Percentiles rank a stretch among this genome's conserved stretches.
These are phyloP conservation scores for Prunus mume DNA, from an alignment of 306 rosid species.

Conservation along the genomic window DNA sequence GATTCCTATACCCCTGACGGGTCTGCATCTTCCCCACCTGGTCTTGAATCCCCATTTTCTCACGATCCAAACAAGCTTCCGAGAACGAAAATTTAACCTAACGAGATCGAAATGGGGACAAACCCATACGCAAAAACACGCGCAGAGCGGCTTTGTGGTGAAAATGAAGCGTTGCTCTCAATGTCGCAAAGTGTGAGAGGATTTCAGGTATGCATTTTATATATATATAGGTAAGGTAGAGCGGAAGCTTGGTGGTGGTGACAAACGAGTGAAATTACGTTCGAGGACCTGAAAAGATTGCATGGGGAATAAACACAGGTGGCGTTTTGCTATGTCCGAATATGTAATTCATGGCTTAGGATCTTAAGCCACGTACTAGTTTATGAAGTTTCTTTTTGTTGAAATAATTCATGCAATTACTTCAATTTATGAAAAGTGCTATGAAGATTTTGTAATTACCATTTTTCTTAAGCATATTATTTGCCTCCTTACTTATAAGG, in stretches of 20 bases:
- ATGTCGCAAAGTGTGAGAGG: background rate
- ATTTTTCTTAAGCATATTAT: no score
- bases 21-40: conserved; percentile 52
- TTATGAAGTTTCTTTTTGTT: no score
- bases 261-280: background rate
- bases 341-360: background rate
- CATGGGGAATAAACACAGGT: background rate
- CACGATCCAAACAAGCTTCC: background rate
- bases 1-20: conserved; percentile 57
- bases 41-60: conserved; percentile 17
- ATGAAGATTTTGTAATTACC: no score
- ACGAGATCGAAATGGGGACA: background rate
- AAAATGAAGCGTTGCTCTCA: conserved; percentile 3
- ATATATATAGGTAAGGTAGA: background rate
- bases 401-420: no score
- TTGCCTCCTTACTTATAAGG: no score
- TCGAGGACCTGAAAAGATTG: background rate
- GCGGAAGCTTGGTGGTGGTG: background rate
- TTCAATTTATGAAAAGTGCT: no score
- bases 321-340: background rate
- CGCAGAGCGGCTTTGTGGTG: background rate
- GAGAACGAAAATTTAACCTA: background rate
- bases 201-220: background rate
- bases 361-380: background rate
- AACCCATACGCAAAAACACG: background rate